Percentiles rank a stretch among this genome's conserved stretches.
Evolutionary conservation across 306 rosid species (phyloP).

Genomic region (Luffa aegyptiaca): DNA sequence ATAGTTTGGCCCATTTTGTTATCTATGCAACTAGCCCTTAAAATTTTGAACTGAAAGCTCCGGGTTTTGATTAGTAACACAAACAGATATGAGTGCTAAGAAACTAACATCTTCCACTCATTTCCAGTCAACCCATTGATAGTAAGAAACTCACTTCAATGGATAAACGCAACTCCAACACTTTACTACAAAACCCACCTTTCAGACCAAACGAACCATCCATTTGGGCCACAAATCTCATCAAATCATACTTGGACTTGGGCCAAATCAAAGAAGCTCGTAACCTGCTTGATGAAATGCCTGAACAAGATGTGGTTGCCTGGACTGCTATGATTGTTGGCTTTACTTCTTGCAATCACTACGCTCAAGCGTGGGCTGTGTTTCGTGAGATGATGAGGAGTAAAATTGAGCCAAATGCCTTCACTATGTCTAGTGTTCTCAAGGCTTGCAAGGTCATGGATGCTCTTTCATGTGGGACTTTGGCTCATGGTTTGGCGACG

Average conservation of each 20-base stretch:
- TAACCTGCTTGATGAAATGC: conserved; percentile 58
- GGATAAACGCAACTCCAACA: conserved; percentile 1
- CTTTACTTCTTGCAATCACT: conserved; percentile 36
- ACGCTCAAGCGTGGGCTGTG: conserved; percentile 36
- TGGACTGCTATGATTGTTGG: conserved; percentile 77
- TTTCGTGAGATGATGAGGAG: conserved; percentile 41
- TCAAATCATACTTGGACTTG: conserved; percentile 25
- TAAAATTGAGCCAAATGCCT: conserved; percentile 40
- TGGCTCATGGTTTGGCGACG: conserved; percentile 42
- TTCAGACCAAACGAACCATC: conserved; percentile 24
- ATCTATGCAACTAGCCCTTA: too few relatives aligned
- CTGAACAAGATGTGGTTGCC: conserved; percentile 41
- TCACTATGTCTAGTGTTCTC: conserved; percentile 51
- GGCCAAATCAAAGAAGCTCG: conserved; percentile 44
- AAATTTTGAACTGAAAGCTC: not conserved
- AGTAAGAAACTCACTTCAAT: conserved; percentile 31
- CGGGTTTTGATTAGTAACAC: conserved; percentile 1
- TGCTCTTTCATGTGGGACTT: conserved; percentile 36
- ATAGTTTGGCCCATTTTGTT: too few relatives aligned
- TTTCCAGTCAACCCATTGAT: conserved; percentile 28
- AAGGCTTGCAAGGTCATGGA: conserved; percentile 58
- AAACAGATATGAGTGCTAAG: conserved; percentile 13
- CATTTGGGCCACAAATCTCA: conserved; percentile 38
- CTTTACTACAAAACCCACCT: conserved; percentile 16
- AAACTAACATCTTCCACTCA: conserved; percentile 16